phyloP scores from a whole-genome alignment of 106 monocot species.

The Amphibolis antarctica region DNA sequence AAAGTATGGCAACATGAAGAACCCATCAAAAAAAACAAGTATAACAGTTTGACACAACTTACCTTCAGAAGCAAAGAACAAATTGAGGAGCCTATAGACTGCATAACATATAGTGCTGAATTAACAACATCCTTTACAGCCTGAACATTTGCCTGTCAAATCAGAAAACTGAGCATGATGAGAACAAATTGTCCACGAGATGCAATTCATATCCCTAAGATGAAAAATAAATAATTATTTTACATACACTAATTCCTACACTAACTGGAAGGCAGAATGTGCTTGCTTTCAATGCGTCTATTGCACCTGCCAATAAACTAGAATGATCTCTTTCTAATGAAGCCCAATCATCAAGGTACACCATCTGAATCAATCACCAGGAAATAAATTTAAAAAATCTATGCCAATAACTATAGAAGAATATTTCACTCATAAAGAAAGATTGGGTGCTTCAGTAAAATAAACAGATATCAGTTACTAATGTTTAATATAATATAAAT shows the following conservation, averaged over 20 bases:
- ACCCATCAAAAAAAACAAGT: too few relatives aligned
- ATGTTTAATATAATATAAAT: background rate
- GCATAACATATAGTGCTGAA: constrained; percentile 64
- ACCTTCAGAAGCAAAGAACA: constrained; percentile 47
- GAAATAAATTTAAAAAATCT: background rate
- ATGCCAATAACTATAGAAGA: background rate
- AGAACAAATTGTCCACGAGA: background rate
- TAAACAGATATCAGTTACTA: background rate
- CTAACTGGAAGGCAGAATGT: constrained; percentile 64
- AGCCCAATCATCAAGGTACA: constrained; percentile 67
- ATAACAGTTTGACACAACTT: constrained; percentile 2
- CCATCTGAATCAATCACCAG: constrained; percentile 25
- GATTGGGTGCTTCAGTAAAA: background rate
- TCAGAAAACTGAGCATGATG: background rate
- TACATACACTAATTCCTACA: constrained; percentile 57
- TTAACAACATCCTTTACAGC: constrained; percentile 38
- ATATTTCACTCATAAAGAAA: background rate
- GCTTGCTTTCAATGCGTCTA: constrained; percentile 62
- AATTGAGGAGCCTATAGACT: constrained; percentile 51
- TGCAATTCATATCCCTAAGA: background rate
- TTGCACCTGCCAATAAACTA: constrained; percentile 39
- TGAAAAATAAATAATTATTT: background rate
- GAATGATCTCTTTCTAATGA: constrained; percentile 51
- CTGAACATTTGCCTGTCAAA: constrained; percentile 33
- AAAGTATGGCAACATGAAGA: background rate